These are phyloP conservation scores for Erysiphe neolycopersici DNA, from an alignment of 2,329 filamentous ascomycete species.

Conservation along the genomic window DNA sequence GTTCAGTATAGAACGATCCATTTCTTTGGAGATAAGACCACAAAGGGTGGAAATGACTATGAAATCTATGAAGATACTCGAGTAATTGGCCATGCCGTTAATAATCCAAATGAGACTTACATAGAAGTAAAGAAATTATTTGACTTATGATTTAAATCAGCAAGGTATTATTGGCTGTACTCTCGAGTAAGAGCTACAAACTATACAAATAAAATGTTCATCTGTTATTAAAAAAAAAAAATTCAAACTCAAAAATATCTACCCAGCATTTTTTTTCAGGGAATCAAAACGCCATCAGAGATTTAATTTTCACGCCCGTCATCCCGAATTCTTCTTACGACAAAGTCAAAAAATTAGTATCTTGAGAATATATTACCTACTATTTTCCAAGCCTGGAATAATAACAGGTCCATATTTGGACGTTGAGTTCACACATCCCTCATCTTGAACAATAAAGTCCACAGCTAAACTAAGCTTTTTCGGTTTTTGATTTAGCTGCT, in stretches of 20 bases:
- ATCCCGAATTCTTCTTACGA: too few species aligned
- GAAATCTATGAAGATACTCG: slow-evolving; percentile 71
- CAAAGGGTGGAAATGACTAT: slow-evolving; percentile 75
- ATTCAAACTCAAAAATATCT: not conserved
- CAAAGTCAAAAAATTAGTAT: too few species aligned
- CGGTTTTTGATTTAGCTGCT: not conserved
- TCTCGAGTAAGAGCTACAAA: too few species aligned
- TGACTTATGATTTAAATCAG: slow-evolving; percentile 21
- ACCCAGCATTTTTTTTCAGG: not conserved
- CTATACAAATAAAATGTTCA: not conserved
- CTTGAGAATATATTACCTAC: slow-evolving; percentile 15
- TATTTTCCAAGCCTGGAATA: slow-evolving; percentile 62
- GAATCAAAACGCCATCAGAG: too few species aligned
- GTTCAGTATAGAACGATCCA: slow-evolving; percentile 69
- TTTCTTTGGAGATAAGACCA: slow-evolving; percentile 96
- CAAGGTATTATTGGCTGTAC: too few species aligned
- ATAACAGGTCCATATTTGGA: slow-evolving; percentile 96
- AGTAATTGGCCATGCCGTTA: slow-evolving; percentile 66
- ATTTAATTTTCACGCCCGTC: too few species aligned
- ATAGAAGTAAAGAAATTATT: slow-evolving; percentile 61
- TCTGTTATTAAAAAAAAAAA: not conserved
- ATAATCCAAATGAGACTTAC: slow-evolving; percentile 57
- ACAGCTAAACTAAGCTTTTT: slow-evolving; percentile 63
- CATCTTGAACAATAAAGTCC: slow-evolving; percentile 91
- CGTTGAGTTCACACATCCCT: slow-evolving; percentile 51